A percentile compares a stretch with the other conserved stretches of the same genome.
These are phyloP conservation scores for Simmondsia chinensis DNA, from an alignment of 148 eudicot genomes.

Conservation along the genomic window DNA sequence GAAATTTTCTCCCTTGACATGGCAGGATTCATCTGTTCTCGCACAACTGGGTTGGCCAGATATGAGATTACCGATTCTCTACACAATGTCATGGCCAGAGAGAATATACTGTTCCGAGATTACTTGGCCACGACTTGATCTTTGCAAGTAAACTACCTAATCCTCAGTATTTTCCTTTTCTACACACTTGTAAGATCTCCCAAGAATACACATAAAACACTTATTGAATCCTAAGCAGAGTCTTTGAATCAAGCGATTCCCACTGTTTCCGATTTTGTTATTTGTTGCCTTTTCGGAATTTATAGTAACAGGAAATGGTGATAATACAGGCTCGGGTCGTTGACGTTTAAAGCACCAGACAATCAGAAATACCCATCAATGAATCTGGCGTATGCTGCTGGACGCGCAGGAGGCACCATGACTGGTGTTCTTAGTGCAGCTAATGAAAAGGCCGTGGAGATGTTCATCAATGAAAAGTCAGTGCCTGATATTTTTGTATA, in stretches of 20 bases:
- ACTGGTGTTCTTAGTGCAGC: slow-evolving; percentile 97
- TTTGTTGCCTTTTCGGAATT: slow-evolving; percentile 1
- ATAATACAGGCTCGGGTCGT: slow-evolving; percentile 67
- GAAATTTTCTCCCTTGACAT: background rate
- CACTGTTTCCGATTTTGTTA: background rate
- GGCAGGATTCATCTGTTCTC: slow-evolving; percentile 87
- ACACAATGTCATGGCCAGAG: slow-evolving; percentile 98
- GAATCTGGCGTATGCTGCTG: slow-evolving; percentile 93
- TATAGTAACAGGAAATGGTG: slow-evolving; percentile 5
- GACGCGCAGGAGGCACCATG: slow-evolving; percentile 97
- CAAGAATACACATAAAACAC: too few species aligned
- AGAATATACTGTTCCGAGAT: slow-evolving; percentile 88
- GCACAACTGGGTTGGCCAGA: slow-evolving; percentile 99
- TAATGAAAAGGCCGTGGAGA: slow-evolving; percentile 93
- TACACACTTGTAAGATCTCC: too few species aligned
- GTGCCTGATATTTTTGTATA: slow-evolving; percentile 14
- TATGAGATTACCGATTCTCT: slow-evolving; percentile 91
- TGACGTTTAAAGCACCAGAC: slow-evolving; percentile 90
- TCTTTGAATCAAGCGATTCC: too few species aligned
- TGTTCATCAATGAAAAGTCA: slow-evolving; percentile 93
- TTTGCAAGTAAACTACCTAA: slow-evolving; percentile 77
- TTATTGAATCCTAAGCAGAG: too few species aligned
- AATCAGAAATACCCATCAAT: slow-evolving; percentile 93
- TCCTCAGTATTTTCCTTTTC: too few species aligned
- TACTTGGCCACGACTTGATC: slow-evolving; percentile 99